These are phyloP conservation scores for Pythium diclinum DNA, from an alignment of 352 stramenopile genomes.

Conservation along the genomic window DNA sequence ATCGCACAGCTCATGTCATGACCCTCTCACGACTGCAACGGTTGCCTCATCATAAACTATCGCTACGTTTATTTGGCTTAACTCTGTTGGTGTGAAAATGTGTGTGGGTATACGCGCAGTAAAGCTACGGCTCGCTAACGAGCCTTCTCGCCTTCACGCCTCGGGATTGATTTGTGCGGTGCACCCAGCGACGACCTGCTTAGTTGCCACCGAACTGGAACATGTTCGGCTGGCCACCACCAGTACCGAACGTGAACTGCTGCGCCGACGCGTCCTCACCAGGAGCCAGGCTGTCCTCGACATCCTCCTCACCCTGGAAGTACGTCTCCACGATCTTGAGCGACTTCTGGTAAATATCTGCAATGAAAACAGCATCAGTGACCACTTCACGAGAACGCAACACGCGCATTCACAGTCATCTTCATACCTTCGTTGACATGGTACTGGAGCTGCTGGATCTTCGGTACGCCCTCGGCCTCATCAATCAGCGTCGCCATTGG, in stretches of 20 bases:
- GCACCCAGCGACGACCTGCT: not conserved
- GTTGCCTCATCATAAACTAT: conserved; percentile 19
- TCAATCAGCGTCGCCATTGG: conserved; percentile 94
- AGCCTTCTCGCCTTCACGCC: not conserved
- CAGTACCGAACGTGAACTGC: conserved; percentile 79
- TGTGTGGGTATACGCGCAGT: conserved; percentile 1
- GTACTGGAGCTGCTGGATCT: conserved; percentile 98
- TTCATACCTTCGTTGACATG: conserved; percentile 94
- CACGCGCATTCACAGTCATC: conserved; percentile 11
- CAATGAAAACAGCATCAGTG: conserved; percentile 3
- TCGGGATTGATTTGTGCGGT: not conserved
- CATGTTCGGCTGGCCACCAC: conserved; percentile 60
- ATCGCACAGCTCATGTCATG: too few relatives aligned
- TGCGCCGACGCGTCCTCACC: conserved; percentile 65
- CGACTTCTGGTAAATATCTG: conserved; percentile 91
- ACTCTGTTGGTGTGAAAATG: conserved; percentile 15
- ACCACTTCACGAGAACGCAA: conserved; percentile 33
- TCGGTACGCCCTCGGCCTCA: conserved; percentile 95
- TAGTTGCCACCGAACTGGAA: conserved; percentile 84
- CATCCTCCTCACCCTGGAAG: conserved; percentile 98
- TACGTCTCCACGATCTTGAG: conserved; percentile 97
- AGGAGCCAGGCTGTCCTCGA: conserved; percentile 83
- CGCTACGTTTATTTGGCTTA: conserved; percentile 19
- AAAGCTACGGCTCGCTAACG: not conserved
- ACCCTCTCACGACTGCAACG: too few relatives aligned